Evolutionary conservation across 164 flowering plant genomes (phyloP).

Genomic region (Amborella trichopoda): DNA sequence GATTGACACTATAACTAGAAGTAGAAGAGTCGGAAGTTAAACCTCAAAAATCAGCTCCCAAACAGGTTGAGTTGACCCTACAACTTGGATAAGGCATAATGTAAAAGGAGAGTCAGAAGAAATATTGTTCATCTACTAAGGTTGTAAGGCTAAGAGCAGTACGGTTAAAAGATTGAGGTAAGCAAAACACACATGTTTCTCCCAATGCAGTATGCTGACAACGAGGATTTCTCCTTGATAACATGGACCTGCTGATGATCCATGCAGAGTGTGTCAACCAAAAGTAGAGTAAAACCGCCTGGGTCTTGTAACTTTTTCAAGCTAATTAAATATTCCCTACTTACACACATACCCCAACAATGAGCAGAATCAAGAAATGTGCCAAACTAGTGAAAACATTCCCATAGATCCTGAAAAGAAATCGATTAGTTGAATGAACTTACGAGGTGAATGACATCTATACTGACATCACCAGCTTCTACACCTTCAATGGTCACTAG

Average conservation of each 20-base stretch:
- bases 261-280: constrained; percentile 74
- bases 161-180: neutral
- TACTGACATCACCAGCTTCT: constrained; percentile 89
- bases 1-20: no score
- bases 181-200: constrained; percentile 87
- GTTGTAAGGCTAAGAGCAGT: constrained; percentile 1
- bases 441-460: constrained; percentile 95
- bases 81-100: neutral
- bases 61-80: neutral
- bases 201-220: constrained; percentile 93
- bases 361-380: no score
- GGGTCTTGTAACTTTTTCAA: neutral
- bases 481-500: constrained; percentile 87
- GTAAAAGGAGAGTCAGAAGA: neutral
- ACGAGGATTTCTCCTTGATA: constrained; percentile 67
- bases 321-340: no score
- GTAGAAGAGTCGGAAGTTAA: neutral
- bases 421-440: no score
- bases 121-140: neutral
- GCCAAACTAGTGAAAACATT: no score
- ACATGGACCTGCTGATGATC: constrained; percentile 86
- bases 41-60: constrained; percentile 2
- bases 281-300: constrained; percentile 22
- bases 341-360: no score
- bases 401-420: no score